These are phyloP conservation scores for Lepidium didymum DNA, from an alignment of 345 rosid species.

Conservation along the genomic window DNA sequence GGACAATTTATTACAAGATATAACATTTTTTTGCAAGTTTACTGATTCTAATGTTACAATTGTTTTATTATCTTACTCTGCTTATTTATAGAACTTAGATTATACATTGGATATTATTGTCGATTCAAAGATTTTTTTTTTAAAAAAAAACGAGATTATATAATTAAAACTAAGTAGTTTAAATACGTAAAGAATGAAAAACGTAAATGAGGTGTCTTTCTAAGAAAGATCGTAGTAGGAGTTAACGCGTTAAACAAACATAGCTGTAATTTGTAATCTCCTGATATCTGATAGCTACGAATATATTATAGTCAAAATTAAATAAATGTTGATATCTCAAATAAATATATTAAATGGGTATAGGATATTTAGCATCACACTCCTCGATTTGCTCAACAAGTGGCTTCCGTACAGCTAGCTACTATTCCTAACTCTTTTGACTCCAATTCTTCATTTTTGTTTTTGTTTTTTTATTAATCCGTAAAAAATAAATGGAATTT, in stretches of 20 bases:
- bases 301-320: neutral
- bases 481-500: neutral
- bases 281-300: slow-evolving; percentile 16
- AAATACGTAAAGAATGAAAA: slow-evolving; percentile 3
- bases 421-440: slow-evolving; percentile 11
- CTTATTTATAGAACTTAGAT: no score
- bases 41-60: no score
- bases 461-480: neutral
- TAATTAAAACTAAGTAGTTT: neutral
- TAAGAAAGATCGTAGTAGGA: slow-evolving; percentile 9
- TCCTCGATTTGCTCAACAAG: slow-evolving; percentile 28
- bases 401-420: slow-evolving; percentile 29
- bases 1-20: neutral
- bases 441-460: neutral
- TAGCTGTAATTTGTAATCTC: slow-evolving; percentile 30
- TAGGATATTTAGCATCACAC: neutral
- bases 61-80: no score
- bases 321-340: neutral
- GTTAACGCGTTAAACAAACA: slow-evolving; percentile 26
- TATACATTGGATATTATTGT: no score
- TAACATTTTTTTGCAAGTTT: slow-evolving; percentile 4
- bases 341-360: no score
- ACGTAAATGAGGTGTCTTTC: slow-evolving; percentile 10
- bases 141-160: no score
- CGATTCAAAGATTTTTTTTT: no score